phyloP scores from a whole-genome alignment of 306 rosid species.

The Dryas drummondii region DNA sequence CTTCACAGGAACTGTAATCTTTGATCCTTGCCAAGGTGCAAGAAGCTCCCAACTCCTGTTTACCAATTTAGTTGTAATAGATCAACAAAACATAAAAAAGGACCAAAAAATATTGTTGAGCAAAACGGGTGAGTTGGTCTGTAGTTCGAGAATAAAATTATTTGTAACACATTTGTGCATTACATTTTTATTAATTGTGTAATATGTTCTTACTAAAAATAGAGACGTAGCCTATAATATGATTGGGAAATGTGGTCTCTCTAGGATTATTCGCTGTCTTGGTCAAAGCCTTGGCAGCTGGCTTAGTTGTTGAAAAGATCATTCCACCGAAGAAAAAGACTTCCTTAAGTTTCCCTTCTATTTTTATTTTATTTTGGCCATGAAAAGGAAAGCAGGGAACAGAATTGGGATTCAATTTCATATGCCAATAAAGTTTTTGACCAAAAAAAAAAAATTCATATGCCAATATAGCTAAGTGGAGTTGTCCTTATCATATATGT shows the following conservation, averaged over 20 bases:
- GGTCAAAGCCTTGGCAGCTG: no score
- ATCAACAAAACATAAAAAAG: background rate
- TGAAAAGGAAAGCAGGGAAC: background rate
- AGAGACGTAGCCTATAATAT: no score
- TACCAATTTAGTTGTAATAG: background rate
- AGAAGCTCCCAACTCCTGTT: conserved; percentile 51
- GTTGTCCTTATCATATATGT: background rate
- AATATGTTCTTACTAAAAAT: no score
- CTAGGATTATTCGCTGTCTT: no score
- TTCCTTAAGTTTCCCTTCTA: background rate
- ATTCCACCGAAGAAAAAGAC: background rate
- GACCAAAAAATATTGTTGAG: background rate
- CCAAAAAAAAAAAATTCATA: background rate
- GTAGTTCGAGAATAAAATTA: no score
- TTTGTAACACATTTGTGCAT: no score
- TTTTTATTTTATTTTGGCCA: background rate
- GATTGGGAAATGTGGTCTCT: no score
- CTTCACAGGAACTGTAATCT: conserved; percentile 38
- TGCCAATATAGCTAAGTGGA: background rate
- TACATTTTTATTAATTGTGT: no score
- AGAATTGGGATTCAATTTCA: no score
- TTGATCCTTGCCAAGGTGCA: conserved; percentile 49
- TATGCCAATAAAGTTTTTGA: no score
- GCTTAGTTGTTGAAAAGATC: background rate
- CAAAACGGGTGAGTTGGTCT: background rate